Evolutionary conservation across 768 basidiomycete genomes (phyloP), one percentile per base, ranked within the genome.

Genomic region (Clavulina sp.): DNA sequence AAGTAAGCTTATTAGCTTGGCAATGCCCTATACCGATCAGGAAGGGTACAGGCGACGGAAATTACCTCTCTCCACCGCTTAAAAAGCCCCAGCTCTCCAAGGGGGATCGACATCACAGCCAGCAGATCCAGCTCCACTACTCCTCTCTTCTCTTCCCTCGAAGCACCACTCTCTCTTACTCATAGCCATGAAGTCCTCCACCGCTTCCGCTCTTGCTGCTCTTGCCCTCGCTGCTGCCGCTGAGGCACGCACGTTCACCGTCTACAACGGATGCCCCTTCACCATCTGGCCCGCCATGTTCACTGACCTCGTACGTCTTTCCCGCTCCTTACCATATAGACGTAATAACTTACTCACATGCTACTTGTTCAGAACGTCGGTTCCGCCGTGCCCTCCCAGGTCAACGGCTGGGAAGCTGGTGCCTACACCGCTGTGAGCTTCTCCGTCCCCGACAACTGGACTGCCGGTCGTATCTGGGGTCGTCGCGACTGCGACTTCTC

Each of bases 371-470:
- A 73, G 36, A 71, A 70, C 54, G 73, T 70, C 34, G 80, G 67
- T 7, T 58, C 68, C 0, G 67, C 70, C 40, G 62, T 58, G 13
- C 78, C 80, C 3, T 49, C 31, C 38, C 24, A 52, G 32, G 41
- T 49, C 6, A 59, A 54, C 23, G 58, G 60, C 6, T 61, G 59
- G 58, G 41, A 41, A 3, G 57, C 57, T 1, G 40, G 48, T 29
- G 41, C 54, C 23, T 64, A 55, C 24, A 65, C 66, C n/a, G 58
- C 62, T 9, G 69, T 72, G 44, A 66, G 63, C 40, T 74, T 78
- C 61, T 59, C 59, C 29, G 77, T 82, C 30, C 79, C 78, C 9
- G 69, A 77, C 56, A 69, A 74, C 59, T 82, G 80, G 80, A 73
- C 67, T 29, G 65, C 79, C 1, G 80, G 77, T 23, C 71, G 80